Percentiles rank a stretch among this genome's conserved stretches.
phyloP scores from a whole-genome alignment of 306 rosid species.

The Fragaria nilgerrensis region DNA sequence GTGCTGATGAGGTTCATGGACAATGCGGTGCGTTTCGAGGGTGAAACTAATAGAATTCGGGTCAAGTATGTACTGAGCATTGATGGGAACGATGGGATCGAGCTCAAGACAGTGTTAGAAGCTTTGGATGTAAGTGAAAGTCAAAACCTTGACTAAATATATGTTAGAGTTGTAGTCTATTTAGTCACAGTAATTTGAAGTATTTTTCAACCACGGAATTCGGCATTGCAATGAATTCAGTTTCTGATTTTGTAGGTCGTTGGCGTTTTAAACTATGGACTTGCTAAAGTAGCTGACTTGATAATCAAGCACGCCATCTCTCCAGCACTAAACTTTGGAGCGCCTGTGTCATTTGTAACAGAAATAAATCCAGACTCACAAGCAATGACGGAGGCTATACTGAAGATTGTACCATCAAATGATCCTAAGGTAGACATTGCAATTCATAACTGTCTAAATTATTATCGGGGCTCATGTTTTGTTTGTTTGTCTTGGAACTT shows the following conservation, averaged over 20 bases:
- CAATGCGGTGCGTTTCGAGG: constrained; percentile 74
- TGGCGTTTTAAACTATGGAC: constrained; percentile 85
- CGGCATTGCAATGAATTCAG: background rate
- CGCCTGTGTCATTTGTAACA: constrained; percentile 52
- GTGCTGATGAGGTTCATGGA: constrained; percentile 69
- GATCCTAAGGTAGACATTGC: constrained; percentile 51
- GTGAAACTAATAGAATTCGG: constrained; percentile 43
- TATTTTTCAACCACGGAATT: background rate
- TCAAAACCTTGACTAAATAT: constrained; percentile 11
- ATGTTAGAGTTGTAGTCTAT: background rate
- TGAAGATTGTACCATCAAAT: constrained; percentile 51
- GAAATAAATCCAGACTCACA: constrained; percentile 47
- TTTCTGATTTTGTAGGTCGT: constrained; percentile 45
- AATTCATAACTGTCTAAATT: constrained; percentile 6
- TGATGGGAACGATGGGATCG: constrained; percentile 41
- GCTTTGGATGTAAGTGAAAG: constrained; percentile 77
- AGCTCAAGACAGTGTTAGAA: constrained; percentile 62
- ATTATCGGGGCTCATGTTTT: background rate
- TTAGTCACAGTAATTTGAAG: background rate
- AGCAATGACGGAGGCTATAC: constrained; percentile 32
- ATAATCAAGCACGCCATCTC: constrained; percentile 62
- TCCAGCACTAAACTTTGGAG: constrained; percentile 51
- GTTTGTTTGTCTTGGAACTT: background rate
- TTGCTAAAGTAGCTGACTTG: constrained; percentile 86
- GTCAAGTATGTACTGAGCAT: constrained; percentile 50